Evolutionary conservation across 1,284 basidiomycete species (phyloP).

Genomic region (Cutaneotrichosporon arboriforme): DNA sequence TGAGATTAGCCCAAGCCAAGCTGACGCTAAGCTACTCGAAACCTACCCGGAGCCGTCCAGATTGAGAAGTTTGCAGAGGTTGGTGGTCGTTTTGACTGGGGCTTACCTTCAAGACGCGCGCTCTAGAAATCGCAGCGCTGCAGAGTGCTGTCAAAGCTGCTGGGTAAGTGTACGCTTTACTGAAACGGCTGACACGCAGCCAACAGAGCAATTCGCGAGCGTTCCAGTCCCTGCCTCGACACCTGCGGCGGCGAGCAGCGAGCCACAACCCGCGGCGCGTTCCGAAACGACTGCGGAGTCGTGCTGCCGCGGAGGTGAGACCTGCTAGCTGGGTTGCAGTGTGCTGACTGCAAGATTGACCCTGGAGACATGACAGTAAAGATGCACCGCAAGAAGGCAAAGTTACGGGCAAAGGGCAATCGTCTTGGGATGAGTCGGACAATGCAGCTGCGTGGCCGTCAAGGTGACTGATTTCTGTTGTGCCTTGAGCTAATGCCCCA

Average conservation of each 20-base stretch:
- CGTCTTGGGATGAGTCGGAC: conserved; percentile 31
- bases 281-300: conserved; percentile 69
- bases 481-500: conserved; percentile 35
- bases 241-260: conserved; percentile 80
- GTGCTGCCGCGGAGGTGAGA: conserved; percentile 71
- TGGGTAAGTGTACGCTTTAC: conserved; percentile 51
- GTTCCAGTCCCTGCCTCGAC: conserved; percentile 84
- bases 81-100: conserved; percentile 10
- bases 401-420: conserved; percentile 31
- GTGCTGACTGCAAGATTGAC: conserved; percentile 62
- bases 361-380: conserved; percentile 57
- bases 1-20: conserved; percentile 2
- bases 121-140: conserved; percentile 83
- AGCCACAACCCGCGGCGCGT: conserved; percentile 87
- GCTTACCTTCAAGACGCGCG: conserved; percentile 57
- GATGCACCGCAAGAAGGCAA: conserved; percentile 48
- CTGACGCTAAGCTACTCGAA: conserved; percentile 51
- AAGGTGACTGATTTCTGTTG: conserved; percentile 31
- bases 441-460: conserved; percentile 30
- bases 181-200: conserved; percentile 16
- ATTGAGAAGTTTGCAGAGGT: conserved; percentile 84
- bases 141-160: conserved; percentile 73
- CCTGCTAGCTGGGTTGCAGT: not conserved
- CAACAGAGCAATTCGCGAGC: conserved; percentile 65
- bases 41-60: conserved; percentile 68